These are phyloP conservation scores for Ocimum tenuiflorum DNA, from an alignment of 257 asterid species.

Conservation along the genomic window DNA sequence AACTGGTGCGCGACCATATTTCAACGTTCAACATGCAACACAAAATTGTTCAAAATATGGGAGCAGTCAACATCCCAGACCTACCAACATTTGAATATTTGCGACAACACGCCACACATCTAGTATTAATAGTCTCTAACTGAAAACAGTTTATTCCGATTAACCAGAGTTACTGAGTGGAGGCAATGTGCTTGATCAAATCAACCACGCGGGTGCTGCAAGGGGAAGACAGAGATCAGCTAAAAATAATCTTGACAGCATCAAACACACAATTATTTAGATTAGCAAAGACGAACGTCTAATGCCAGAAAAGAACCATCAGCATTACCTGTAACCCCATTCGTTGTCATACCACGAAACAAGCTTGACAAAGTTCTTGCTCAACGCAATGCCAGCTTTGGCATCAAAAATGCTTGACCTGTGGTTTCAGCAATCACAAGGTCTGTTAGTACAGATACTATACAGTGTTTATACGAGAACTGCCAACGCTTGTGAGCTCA, in stretches of 20 bases:
- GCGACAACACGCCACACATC: no score
- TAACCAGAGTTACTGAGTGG: constrained; percentile 25
- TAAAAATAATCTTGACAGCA: not conserved
- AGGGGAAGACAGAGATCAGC: not conserved
- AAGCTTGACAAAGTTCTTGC: constrained; percentile 53
- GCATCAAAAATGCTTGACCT: constrained; percentile 92
- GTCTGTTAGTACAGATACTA: not conserved
- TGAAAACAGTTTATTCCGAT: no score
- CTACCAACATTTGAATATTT: no score
- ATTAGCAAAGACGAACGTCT: not conserved
- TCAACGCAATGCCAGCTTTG: constrained; percentile 88
- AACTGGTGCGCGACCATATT: no score
- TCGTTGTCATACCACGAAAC: constrained; percentile 90
- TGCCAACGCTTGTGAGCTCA: constrained; percentile 3
- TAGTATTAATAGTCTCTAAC: no score
- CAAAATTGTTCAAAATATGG: no score
- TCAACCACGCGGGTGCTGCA: constrained; percentile 80
- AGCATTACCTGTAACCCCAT: constrained; percentile 80
- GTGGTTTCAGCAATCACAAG: constrained; percentile 16
- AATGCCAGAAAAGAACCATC: not conserved
- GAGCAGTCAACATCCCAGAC: no score
- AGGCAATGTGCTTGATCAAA: constrained; percentile 58
- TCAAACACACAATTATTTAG: no score
- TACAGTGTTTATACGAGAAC: no score
- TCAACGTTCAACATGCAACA: no score